Evolutionary conservation across 129 eudicot genomes (phyloP).

Genomic region (Artemisia argyi): DNA sequence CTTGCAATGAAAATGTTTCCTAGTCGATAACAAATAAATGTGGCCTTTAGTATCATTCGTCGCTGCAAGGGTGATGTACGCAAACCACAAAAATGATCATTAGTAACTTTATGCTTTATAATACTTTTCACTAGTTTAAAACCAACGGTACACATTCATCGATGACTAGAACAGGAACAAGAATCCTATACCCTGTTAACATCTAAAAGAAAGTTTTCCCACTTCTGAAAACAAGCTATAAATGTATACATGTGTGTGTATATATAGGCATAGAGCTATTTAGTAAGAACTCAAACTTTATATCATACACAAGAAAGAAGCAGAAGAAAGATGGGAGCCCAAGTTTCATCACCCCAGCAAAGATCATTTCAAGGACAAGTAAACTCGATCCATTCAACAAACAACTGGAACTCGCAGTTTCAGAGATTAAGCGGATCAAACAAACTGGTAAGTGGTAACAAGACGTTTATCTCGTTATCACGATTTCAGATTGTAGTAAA

Average conservation of each 20-base stretch:
- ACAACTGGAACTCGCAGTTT: slow-evolving; percentile 52
- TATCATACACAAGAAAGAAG: slow-evolving; percentile 15
- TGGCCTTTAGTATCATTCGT: neutral
- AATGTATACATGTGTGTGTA: neutral
- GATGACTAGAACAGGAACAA: neutral
- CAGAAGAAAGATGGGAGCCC: slow-evolving; percentile 29
- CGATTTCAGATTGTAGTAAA: neutral
- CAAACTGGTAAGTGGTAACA: slow-evolving; percentile 76
- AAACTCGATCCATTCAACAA: slow-evolving; percentile 48
- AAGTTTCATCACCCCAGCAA: slow-evolving; percentile 20
- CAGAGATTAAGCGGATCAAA: slow-evolving; percentile 48
- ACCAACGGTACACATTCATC: slow-evolving; percentile 18
- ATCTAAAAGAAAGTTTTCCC: slow-evolving; percentile 24
- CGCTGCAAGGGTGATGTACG: neutral
- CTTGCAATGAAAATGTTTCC: neutral
- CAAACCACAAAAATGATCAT: neutral
- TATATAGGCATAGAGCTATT: neutral
- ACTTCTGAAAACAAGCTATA: slow-evolving; percentile 10
- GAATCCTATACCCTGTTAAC: slow-evolving; percentile 35
- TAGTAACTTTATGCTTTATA: slow-evolving; percentile 6
- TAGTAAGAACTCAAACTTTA: neutral
- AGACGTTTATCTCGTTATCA: neutral
- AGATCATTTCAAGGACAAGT: slow-evolving; percentile 32
- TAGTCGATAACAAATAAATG: neutral
- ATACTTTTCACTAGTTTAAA: slow-evolving; percentile 24